Percentiles rank a stretch among this genome's conserved stretches.
Conservation (phyloP, 148 eudicot genomes). For the Spergularia marina region DNA sequence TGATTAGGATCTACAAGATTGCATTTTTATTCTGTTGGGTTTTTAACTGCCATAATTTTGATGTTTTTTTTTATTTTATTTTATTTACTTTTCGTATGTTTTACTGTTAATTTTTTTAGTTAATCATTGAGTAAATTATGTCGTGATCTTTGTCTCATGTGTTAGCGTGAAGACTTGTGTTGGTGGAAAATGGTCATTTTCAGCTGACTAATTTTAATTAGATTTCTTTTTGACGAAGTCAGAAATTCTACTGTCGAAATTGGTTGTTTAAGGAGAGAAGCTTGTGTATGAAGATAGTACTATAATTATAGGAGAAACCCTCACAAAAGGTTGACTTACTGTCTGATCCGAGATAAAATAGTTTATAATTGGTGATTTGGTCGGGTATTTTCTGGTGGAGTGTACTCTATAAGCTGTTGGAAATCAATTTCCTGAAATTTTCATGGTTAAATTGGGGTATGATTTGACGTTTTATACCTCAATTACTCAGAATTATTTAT, state of each 20-base stretch:
- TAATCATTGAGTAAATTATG: conserved; percentile 7
- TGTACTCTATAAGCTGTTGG: conserved; percentile 7
- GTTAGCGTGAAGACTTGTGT: conserved; percentile 13
- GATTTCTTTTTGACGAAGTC: conserved; percentile 7
- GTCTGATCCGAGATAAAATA: not conserved
- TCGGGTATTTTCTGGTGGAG: conserved; percentile 13
- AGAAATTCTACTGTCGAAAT: conserved; percentile 11
- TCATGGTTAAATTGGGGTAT: conserved; percentile 9
- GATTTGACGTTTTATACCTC: conserved; percentile 3
- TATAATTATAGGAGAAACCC: conserved; percentile 16
- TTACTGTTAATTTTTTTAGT: not conserved
- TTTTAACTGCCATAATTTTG: conserved; percentile 8
- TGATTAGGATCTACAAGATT: conserved; percentile 19
- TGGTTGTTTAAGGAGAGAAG: conserved; percentile 1
- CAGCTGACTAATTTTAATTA: conserved; percentile 1
- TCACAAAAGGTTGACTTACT: conserved; percentile 9
- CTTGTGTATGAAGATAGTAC: conserved; percentile 16
- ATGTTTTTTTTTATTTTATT: not conserved
- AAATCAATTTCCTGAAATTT: conserved; percentile 8
- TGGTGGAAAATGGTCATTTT: conserved; percentile 23
- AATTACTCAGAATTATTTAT: not conserved
- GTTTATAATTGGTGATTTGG: not conserved
- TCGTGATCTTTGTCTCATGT: conserved; percentile 11
- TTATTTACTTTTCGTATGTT: not conserved
- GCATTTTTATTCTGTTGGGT: conserved; percentile 4